Conservation (phyloP, 1,284 basidiomycete species). For the Trichosporon sp. region DNA sequence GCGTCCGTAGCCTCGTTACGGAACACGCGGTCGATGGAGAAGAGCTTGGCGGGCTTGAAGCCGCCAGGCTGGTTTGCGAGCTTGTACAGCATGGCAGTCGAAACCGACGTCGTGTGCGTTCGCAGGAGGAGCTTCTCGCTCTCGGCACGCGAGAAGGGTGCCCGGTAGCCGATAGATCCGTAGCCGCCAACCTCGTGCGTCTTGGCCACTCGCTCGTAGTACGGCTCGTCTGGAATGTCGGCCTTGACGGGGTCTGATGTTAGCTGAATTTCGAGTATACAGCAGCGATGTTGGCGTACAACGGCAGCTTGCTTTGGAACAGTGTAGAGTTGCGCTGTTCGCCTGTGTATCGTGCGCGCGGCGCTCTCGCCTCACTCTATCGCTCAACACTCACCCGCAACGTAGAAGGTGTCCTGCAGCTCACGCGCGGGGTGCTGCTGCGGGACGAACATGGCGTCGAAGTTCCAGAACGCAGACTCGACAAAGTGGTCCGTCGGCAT, state of each 20-base stretch:
- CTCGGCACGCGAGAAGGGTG: slow-evolving; percentile 91
- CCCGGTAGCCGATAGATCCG: slow-evolving; percentile 94
- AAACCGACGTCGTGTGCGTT: slow-evolving; percentile 96
- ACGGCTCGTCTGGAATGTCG: slow-evolving; percentile 70
- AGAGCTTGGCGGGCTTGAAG: slow-evolving; percentile 93
- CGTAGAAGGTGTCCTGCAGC: slow-evolving; percentile 97
- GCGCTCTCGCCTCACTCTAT: not conserved
- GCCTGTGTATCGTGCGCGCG: too few species aligned
- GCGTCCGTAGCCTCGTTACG: slow-evolving; percentile 98
- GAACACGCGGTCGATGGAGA: slow-evolving; percentile 98
- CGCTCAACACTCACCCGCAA: slow-evolving; percentile 62
- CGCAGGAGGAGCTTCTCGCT: slow-evolving; percentile 86
- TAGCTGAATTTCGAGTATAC: not conserved
- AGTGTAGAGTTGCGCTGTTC: too few species aligned
- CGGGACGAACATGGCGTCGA: slow-evolving; percentile 96
- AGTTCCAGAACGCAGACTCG: slow-evolving; percentile 99
- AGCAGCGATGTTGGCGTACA: slow-evolving; percentile 7
- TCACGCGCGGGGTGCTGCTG: slow-evolving; percentile 99
- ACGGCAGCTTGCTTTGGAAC: not conserved
- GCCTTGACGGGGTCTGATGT: slow-evolving; percentile 71
- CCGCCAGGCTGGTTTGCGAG: slow-evolving; percentile 70
- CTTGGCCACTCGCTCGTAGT: slow-evolving; percentile 81
- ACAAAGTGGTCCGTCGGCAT: slow-evolving; percentile 99
- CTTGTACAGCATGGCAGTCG: slow-evolving; percentile 88
- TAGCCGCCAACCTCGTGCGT: slow-evolving; percentile 88